phyloP scores from a whole-genome alignment of 2,329 filamentous ascomycete species.

The Pseudophaeomoniella oleicola region DNA sequence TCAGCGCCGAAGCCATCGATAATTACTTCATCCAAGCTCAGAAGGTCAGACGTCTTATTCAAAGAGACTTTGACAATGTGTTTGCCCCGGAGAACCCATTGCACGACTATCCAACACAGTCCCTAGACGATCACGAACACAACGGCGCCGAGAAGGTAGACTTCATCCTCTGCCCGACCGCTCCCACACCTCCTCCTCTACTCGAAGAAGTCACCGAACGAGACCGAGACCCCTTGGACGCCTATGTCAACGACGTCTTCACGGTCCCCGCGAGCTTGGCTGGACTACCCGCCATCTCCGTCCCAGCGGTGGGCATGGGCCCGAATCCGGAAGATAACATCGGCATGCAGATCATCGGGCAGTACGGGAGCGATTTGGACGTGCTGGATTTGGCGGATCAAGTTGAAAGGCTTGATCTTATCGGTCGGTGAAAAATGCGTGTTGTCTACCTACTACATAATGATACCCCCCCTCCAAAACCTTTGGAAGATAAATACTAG shows the following conservation, averaged over 20 bases:
- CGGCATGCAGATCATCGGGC: constrained; percentile 32
- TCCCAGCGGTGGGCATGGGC: constrained; percentile 42
- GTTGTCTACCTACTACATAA: no score
- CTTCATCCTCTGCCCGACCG: constrained; percentile 74
- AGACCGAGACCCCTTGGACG: constrained; percentile 41
- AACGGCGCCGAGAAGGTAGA: constrained; percentile 48
- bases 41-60: constrained; percentile 67
- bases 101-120: constrained; percentile 4
- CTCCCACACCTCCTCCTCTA: constrained; percentile 58
- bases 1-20: constrained; percentile 81
- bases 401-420: not conserved
- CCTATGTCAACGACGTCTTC: constrained; percentile 87
- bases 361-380: constrained; percentile 27
- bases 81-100: constrained; percentile 61
- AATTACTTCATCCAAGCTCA: constrained; percentile 97
- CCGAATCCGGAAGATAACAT: constrained; percentile 11
- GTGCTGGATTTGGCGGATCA: not conserved
- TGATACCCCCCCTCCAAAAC: no score
- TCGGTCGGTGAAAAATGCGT: no score
- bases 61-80: constrained; percentile 69
- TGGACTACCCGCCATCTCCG: constrained; percentile 73
- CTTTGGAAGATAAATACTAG: no score
- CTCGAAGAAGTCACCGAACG: constrained; percentile 38
- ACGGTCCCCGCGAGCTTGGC: constrained; percentile 90
- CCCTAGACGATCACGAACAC: constrained; percentile 3